These are phyloP conservation scores for Malania oleifera DNA, from an alignment of 164 flowering plant genomes.

Conservation along the genomic window DNA sequence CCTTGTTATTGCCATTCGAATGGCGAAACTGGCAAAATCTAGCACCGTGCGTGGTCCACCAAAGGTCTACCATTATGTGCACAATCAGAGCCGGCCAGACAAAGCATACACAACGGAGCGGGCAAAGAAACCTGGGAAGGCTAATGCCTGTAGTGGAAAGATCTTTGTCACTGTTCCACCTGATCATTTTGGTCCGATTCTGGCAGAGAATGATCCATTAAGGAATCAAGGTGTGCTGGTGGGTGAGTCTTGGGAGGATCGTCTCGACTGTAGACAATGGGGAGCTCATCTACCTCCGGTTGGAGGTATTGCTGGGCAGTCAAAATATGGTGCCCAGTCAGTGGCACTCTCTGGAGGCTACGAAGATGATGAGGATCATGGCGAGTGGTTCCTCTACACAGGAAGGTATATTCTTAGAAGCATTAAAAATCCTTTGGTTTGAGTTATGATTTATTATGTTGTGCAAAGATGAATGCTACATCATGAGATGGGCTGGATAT, in stretches of 20 bases:
- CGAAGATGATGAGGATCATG: constrained; percentile 84
- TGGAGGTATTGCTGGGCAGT: constrained; percentile 83
- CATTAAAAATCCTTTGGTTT: too few relatives aligned
- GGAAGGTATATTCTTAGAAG: constrained; percentile 95
- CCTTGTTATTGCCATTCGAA: constrained; percentile 58
- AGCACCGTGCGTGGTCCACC: constrained; percentile 6
- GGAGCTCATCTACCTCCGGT: constrained; percentile 79
- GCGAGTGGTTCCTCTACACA: constrained; percentile 96
- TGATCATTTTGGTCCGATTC: constrained; percentile 84
- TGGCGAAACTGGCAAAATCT: constrained; percentile 49
- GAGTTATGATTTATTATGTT: too few relatives aligned
- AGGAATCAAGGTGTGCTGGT: constrained; percentile 75
- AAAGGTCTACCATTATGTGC: constrained; percentile 39
- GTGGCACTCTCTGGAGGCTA: constrained; percentile 93
- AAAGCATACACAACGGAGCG: constrained; percentile 67
- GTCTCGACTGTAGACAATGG: constrained; percentile 85
- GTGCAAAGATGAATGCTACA: too few relatives aligned
- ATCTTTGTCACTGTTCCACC: constrained; percentile 70
- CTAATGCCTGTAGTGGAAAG: constrained; percentile 83
- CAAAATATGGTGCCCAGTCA: constrained; percentile 70
- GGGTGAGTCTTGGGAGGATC: constrained; percentile 71
- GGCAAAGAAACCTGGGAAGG: constrained; percentile 64
- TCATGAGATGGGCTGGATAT: too few relatives aligned
- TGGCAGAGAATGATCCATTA: constrained; percentile 67
- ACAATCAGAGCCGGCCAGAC: constrained; percentile 64